Conservation (phyloP, 768 basidiomycete genomes). For the Dentipellis sp. region DNA sequence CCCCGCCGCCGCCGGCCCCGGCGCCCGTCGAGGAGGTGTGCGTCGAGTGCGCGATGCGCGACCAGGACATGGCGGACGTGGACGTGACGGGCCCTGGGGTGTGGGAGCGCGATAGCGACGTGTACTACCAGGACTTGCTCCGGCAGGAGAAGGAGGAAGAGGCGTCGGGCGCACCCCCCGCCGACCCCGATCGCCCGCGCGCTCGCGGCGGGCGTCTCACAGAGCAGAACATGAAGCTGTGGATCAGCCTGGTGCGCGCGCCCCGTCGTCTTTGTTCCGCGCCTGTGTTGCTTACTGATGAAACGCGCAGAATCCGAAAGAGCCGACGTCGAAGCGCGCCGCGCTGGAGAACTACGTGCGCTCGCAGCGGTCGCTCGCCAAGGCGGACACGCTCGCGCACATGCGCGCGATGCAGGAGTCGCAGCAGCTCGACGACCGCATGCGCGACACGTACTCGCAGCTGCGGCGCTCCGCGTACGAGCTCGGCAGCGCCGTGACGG, state of each 20-base stretch:
- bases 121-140: constrained; percentile 66
- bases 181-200: constrained; percentile 48
- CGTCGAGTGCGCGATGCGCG: constrained; percentile 96
- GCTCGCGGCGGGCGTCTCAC: constrained; percentile 62
- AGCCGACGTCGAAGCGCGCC: constrained; percentile 77
- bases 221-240: constrained; percentile 73
- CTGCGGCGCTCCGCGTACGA: constrained; percentile 75
- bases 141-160: constrained; percentile 66
- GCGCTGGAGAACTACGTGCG: constrained; percentile 78
- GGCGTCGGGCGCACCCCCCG: constrained; percentile 37
- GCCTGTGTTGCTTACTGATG: neutral
- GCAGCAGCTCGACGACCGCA: constrained; percentile 60
- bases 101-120: constrained; percentile 91
- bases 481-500: constrained; percentile 32
- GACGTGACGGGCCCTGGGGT: constrained; percentile 77
- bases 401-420: constrained; percentile 74
- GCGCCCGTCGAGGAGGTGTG: constrained; percentile 72
- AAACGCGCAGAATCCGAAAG: constrained; percentile 69
- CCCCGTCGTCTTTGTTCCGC: neutral
- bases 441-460: constrained; percentile 76
- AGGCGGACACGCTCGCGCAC: constrained; percentile 75
- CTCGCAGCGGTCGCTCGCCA: constrained; percentile 69
- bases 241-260: constrained; percentile 61
- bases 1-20: constrained; percentile 23
- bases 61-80: constrained; percentile 96